These are phyloP conservation scores for Cryptococcus hybrid DNA, from an alignment of 1,284 basidiomycete species.

Conservation along the genomic window DNA sequence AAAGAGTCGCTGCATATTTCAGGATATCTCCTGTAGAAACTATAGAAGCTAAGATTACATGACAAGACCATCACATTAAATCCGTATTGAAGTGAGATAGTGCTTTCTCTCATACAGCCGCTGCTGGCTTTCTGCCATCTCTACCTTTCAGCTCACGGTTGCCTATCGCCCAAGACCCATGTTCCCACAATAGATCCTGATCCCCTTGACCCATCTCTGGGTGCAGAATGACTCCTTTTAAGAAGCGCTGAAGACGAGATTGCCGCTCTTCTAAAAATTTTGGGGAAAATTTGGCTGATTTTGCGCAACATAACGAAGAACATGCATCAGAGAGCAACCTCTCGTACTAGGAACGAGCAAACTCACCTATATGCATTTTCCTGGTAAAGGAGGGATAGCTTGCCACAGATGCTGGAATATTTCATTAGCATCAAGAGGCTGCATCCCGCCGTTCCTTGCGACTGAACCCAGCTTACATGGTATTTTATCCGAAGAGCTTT, in stretches of 20 bases:
- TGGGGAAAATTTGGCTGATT: conserved; percentile 38
- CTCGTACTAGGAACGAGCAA: neutral
- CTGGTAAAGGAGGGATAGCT: conserved; percentile 39
- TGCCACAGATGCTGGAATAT: conserved; percentile 23
- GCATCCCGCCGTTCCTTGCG: neutral
- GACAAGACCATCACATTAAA: too few species aligned
- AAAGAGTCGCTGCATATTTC: too few species aligned
- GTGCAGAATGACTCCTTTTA: conserved; percentile 41
- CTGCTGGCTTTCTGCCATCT: too few species aligned
- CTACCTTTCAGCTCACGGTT: neutral
- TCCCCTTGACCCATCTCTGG: conserved; percentile 45
- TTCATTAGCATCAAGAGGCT: neutral
- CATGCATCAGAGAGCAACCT: too few species aligned
- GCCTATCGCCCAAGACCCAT: conserved; percentile 33
- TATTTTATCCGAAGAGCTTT: conserved; percentile 22
- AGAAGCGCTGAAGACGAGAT: conserved; percentile 40
- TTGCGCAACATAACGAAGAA: neutral
- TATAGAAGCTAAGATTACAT: too few species aligned
- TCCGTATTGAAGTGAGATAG: too few species aligned
- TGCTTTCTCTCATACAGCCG: too few species aligned
- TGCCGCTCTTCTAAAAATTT: conserved; percentile 41
- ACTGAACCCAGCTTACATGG: conserved; percentile 22
- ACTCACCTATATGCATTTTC: conserved; percentile 45
- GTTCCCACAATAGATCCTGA: conserved; percentile 24
- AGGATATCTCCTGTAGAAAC: too few species aligned